A percentile compares a stretch with the other conserved stretches of the same genome.
Evolutionary conservation across 2,329 filamentous ascomycete genomes (phyloP).

Genomic region (Calonectria montana): DNA sequence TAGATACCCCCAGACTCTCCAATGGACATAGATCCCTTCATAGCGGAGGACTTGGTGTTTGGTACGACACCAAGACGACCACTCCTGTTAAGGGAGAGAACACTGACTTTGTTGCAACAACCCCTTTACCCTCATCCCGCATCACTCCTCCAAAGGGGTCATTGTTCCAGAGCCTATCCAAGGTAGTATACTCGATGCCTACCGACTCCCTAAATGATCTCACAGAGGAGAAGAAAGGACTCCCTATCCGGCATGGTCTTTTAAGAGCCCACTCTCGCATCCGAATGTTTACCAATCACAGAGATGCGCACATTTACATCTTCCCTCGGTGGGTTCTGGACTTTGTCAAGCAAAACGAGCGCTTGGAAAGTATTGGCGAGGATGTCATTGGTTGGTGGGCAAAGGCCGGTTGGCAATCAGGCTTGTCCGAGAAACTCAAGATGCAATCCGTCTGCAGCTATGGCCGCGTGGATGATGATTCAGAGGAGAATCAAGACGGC

Average conservation of each 20-base stretch:
- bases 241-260: slow-evolving; percentile 81
- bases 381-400: slow-evolving; percentile 96
- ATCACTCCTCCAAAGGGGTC: slow-evolving; percentile 63
- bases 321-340: slow-evolving; percentile 93
- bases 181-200: slow-evolving; percentile 86
- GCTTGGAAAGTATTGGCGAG: slow-evolving; percentile 88
- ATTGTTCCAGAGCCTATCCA: slow-evolving; percentile 76
- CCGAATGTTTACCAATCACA: slow-evolving; percentile 83
- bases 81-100: slow-evolving; percentile 88
- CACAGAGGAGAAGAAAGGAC: slow-evolving; percentile 77
- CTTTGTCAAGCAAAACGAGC: slow-evolving; percentile 82
- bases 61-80: slow-evolving; percentile 86
- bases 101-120: slow-evolving; percentile 89
- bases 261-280: slow-evolving; percentile 80
- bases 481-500: slow-evolving; percentile 46
- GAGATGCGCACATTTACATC: slow-evolving; percentile 95
- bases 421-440: slow-evolving; percentile 81
- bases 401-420: slow-evolving; percentile 90
- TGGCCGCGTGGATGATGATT: slow-evolving; percentile 53
- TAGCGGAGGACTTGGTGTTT: slow-evolving; percentile 87
- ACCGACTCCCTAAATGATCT: slow-evolving; percentile 90
- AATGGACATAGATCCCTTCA: slow-evolving; percentile 54
- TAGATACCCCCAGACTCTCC: slow-evolving; percentile 59
- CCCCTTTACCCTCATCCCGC: slow-evolving; percentile 71
- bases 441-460: slow-evolving; percentile 70